phyloP scores from a whole-genome alignment of 495 filamentous ascomycete genomes.

The Thermochaetoides thermophila region DNA sequence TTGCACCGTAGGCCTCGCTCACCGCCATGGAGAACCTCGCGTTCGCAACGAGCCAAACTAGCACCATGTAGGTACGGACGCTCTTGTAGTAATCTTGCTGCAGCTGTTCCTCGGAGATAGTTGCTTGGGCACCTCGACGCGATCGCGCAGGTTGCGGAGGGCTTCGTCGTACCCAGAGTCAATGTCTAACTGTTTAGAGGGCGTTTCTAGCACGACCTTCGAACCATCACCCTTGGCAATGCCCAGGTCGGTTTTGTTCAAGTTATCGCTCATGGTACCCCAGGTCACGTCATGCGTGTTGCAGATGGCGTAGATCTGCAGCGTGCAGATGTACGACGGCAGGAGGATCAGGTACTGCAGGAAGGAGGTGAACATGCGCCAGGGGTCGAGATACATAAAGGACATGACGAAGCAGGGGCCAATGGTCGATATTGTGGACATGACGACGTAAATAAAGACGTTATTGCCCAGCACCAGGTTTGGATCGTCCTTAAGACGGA shows the following conservation, averaged over 20 bases:
- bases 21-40: conserved; percentile 86
- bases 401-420: conserved; percentile 93
- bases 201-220: conserved; percentile 85
- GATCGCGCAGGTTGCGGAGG: conserved; percentile 84
- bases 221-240: conserved; percentile 58
- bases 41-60: conserved; percentile 89
- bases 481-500: conserved; percentile 35
- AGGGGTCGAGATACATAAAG: conserved; percentile 92
- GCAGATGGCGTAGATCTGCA: conserved; percentile 98
- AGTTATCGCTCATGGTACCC: conserved; percentile 98
- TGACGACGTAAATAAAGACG: conserved; percentile 84
- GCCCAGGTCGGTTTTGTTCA: conserved; percentile 79
- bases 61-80: conserved; percentile 96
- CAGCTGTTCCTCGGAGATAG: conserved; percentile 57
- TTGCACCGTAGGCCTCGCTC: conserved; percentile 67
- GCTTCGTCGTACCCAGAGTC: conserved; percentile 96
- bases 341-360: conserved; percentile 89
- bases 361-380: conserved; percentile 95
- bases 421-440: conserved; percentile 73
- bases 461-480: conserved; percentile 56
- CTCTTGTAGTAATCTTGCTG: conserved; percentile 98
- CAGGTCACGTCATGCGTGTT: conserved; percentile 99
- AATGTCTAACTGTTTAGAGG: conserved; percentile 92
- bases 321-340: conserved; percentile 85
- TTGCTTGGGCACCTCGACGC: conserved; percentile 60